phyloP scores from a whole-genome alignment of 1,139 yeast genomes.

The Zygosaccharomyces sapae region DNA sequence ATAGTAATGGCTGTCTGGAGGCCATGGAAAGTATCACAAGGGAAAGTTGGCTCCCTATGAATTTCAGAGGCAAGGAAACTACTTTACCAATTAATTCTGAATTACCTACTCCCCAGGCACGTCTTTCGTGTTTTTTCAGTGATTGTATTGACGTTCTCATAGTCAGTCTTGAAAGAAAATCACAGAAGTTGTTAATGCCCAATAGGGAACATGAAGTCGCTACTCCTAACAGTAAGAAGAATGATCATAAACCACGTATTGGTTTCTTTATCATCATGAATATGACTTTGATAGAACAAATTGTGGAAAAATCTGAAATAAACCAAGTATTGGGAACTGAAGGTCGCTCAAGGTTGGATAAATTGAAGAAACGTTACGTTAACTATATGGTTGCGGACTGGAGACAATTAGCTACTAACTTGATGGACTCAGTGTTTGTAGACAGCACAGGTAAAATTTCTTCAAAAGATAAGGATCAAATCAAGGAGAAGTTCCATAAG shows the following conservation, averaged over 20 bases:
- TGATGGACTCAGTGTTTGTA: slow-evolving; percentile 66
- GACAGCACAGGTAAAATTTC: slow-evolving; percentile 46
- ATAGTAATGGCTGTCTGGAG: slow-evolving; percentile 48
- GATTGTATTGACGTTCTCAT: slow-evolving; percentile 74
- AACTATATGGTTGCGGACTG: slow-evolving; percentile 78
- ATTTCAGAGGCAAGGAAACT: slow-evolving; percentile 32
- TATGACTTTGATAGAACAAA: slow-evolving; percentile 68
- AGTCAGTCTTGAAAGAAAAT: slow-evolving; percentile 55
- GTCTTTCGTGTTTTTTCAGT: slow-evolving; percentile 61
- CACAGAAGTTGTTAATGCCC: slow-evolving; percentile 44
- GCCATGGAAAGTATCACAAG: slow-evolving; percentile 52
- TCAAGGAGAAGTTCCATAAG: slow-evolving; percentile 77
- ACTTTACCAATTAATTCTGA: slow-evolving; percentile 26
- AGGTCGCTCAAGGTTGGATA: slow-evolving; percentile 64
- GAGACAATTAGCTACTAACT: slow-evolving; percentile 71
- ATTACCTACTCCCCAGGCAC: slow-evolving; percentile 44
- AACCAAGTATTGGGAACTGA: slow-evolving; percentile 50
- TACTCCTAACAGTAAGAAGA: slow-evolving; percentile 23
- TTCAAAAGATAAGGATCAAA: slow-evolving; percentile 72
- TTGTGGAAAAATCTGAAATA: slow-evolving; percentile 58
- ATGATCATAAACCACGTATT: slow-evolving; percentile 38
- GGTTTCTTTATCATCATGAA: slow-evolving; percentile 76
- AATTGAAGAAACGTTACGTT: slow-evolving; percentile 68
- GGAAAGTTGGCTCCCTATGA: slow-evolving; percentile 69
- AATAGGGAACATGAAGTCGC: slow-evolving; percentile 31